These are phyloP conservation scores for Ceratobasidium sp. DNA, from an alignment of 1,284 basidiomycete species.

Conservation along the genomic window DNA sequence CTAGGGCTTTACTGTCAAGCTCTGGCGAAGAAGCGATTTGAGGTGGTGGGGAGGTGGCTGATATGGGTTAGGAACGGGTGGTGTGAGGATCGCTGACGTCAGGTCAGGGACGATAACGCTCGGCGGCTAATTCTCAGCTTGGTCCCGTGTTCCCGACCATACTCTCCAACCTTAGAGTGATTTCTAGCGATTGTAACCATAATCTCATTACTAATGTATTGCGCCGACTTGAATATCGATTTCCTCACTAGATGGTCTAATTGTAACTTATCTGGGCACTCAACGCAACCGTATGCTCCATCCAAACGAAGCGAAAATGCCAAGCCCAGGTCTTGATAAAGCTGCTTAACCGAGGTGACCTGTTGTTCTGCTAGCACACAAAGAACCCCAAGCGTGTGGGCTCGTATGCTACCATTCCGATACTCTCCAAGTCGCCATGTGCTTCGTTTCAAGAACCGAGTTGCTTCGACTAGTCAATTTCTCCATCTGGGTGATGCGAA, in stretches of 20 bases:
- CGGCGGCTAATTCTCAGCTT: background rate
- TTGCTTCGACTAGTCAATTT: slow-evolving; percentile 10
- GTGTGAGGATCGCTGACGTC: slow-evolving; percentile 19
- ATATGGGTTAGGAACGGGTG: slow-evolving; percentile 18
- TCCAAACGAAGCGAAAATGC: background rate
- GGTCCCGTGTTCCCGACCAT: background rate
- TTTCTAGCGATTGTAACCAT: no score
- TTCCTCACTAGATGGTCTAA: background rate
- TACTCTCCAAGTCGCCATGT: slow-evolving; percentile 8
- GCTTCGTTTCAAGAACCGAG: background rate
- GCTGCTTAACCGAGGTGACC: background rate
- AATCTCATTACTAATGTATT: background rate
- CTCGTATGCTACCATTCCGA: background rate
- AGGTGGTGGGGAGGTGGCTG: slow-evolving; percentile 12
- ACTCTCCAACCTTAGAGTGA: no score
- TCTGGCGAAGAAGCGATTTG: background rate
- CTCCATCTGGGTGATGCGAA: background rate
- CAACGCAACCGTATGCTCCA: no score
- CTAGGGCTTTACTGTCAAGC: background rate
- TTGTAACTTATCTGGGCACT: no score
- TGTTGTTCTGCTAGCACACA: background rate
- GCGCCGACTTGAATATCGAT: background rate
- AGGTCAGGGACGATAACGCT: background rate
- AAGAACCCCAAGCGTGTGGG: background rate
- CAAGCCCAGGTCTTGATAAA: background rate